Base-by-base conservation (phyloP, 768 basidiomycete species). In the Chalciporus piperatus region DNA sequence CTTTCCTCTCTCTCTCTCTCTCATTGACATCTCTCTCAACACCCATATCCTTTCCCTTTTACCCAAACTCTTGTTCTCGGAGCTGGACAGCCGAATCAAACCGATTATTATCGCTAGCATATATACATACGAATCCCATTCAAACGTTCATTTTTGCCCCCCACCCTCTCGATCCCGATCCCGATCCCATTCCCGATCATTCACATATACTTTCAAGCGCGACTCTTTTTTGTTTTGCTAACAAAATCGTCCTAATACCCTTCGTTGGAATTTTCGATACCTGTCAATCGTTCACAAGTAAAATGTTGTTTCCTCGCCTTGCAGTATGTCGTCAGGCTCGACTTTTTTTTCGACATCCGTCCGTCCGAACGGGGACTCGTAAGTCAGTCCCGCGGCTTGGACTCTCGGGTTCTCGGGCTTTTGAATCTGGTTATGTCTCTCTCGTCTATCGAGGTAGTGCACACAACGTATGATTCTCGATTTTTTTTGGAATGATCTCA, bases 211-310 rank as follows among this genome's bases (percentile, higher is more conserved):
- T 22, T 22, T 4, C 2, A 22, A 22, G 4, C 22, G 46, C 47
- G 19, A 45, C 19, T 50, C 25, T 41, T 43, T 41, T 55, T 45
- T 25, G 20, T 32, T 45, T 47, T 40, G 54, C 54, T 58, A 41
- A 51, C 56, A 12, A 47, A 37, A 37, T 37, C 51, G 23, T 55
- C 43, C 55, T 70, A 70, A 68, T 70, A 20, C 44, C 45, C 28
- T 2, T 23, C 43, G 22, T 33, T 51, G 56, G 59, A 64, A 37
- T n/a, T n/a, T 37, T 37, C n/a, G 35, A 50, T 48, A 62, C 54
- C 41, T 57, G 35, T 44, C 62, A 35, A 56, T 61, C 58, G 42
- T 63, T 59, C 57, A 63, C 63, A 56, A 54, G 9, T 13, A 13
- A n/a, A 12, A 33, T 14, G 6, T 37, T 6, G 3, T 35, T 14